phyloP scores from a whole-genome alignment of 2,329 filamentous ascomycete species.

The Meredithiella fracta region DNA sequence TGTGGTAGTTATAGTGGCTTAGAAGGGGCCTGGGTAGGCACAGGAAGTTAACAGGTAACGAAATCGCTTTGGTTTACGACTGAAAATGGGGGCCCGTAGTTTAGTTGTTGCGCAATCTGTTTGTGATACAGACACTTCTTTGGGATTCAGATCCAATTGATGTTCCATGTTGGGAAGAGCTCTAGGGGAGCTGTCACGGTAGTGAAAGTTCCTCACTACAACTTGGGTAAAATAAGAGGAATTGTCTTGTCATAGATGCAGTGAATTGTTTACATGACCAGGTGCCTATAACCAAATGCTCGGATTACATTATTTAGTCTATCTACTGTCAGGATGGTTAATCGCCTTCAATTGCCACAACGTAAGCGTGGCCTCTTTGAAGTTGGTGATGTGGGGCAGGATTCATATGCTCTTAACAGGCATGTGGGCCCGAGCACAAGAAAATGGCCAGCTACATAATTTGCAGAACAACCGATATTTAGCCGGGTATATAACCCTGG shows the following conservation, averaged over 20 bases:
- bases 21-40: not conserved
- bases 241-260: too few relatives aligned
- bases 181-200: conserved; percentile 8
- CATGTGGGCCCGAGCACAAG: not conserved
- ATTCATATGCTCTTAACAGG: not conserved
- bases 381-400: not conserved
- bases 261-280: too few relatives aligned
- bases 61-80: not conserved
- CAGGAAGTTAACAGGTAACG: not conserved
- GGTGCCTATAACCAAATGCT: too few relatives aligned
- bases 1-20: not conserved
- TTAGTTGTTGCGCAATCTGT: not conserved
- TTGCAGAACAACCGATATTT: not conserved
- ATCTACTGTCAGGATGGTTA: too few relatives aligned
- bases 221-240: not conserved
- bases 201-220: not conserved
- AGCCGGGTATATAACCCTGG: not conserved
- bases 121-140: not conserved
- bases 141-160: not conserved
- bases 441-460: not conserved
- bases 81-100: not conserved
- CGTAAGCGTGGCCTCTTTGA: not conserved
- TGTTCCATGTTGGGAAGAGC: not conserved
- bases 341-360: too few relatives aligned
- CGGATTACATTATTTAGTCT: too few relatives aligned